Base-by-base conservation (phyloP, 345 rosid species). In the Tarenaya hassleriana region DNA sequence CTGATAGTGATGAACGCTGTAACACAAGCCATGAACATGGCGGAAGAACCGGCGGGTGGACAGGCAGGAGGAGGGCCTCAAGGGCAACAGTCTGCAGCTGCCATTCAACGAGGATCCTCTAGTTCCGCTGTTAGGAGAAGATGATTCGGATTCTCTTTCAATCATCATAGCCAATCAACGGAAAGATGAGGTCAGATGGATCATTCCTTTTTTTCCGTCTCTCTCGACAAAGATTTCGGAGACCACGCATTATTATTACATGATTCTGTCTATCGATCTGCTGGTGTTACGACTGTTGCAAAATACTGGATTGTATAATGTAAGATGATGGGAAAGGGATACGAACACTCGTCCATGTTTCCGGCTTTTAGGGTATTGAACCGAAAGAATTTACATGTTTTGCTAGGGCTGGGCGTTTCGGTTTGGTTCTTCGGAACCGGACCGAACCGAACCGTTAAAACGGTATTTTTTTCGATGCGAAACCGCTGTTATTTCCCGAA, bases 21-120 rank as follows among this genome's bases (percentile, higher is more conserved):
- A 37, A 91, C 96, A n/a, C 98, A 91, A 79, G 95, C 90, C 34
- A 72, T 84, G 88, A 84, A 87, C 56, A 54, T 84, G 77, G 81
- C 96, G 0, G 98, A 84, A n/a, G n/a, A n/a, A n/a, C n/a, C n/a
- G n/a, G n/a, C n/a, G n/a, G n/a, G n/a, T n/a, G 90, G 75, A 55
- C 94, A 73, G 67, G 69, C 82, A 0, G 55, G 71, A 8, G 75
- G 75, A 43, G 77, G 77, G 21, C 32, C 74, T 27, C 83, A 66
- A 54, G 67, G 49, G 11, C 79, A 71, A 31, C 77, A 68, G 34
- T n/a, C 90, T 34, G 82, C 66, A 10, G 68, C 66, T 0, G 63
- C 63, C 0, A 34, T 66, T 9, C 80, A 56, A n/a, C 82, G 80
- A 9, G 83, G 71, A 11, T 53, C 77, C 8, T 2, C 41, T 37